These are phyloP conservation scores for Blastocladiella britannica DNA, from an alignment of 192 early-diverging fungal genomes.

Conservation along the genomic window DNA sequence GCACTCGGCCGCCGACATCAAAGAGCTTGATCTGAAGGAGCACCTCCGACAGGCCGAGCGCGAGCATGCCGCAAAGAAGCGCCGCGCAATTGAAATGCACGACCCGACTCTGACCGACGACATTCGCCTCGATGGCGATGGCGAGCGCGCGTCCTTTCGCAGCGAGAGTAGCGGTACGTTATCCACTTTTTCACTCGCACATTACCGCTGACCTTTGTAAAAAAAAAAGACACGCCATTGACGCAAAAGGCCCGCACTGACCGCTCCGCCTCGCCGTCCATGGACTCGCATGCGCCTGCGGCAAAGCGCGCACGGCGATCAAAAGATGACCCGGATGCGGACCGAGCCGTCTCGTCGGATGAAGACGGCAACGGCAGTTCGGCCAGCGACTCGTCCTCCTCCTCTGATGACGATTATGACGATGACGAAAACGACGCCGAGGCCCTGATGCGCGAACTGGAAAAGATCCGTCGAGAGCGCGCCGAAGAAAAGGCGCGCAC, in stretches of 20 bases:
- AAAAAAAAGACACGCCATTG: no score
- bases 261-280: no score
- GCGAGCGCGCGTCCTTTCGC: no score
- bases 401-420: slow-evolving; percentile 22
- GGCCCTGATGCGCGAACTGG: slow-evolving; percentile 55
- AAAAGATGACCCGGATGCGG: slow-evolving; percentile 1
- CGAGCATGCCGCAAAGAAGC: slow-evolving; percentile 30
- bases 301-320: no score
- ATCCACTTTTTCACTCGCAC: no score
- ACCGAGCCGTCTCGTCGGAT: slow-evolving; percentile 1
- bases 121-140: slow-evolving; percentile 11
- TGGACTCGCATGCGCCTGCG: no score
- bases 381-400: slow-evolving; percentile 7
- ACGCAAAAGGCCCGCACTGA: no score
- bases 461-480: slow-evolving; percentile 84
- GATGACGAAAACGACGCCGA: slow-evolving; percentile 83
- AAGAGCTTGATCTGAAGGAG: slow-evolving; percentile 33
- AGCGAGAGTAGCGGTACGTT: no score
- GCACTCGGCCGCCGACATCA: slow-evolving; percentile 31
- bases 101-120: slow-evolving; percentile 21
- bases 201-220: no score
- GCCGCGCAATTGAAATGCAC: slow-evolving; percentile 12
- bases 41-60: slow-evolving; percentile 45
- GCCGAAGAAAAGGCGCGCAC: slow-evolving; percentile 72
- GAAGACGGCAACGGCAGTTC: slow-evolving; percentile 3